Evolutionary conservation across 2,329 filamentous ascomycete genomes (phyloP), one percentile per base, ranked within the genome.

Genomic region (Fusarium sublunatum): DNA sequence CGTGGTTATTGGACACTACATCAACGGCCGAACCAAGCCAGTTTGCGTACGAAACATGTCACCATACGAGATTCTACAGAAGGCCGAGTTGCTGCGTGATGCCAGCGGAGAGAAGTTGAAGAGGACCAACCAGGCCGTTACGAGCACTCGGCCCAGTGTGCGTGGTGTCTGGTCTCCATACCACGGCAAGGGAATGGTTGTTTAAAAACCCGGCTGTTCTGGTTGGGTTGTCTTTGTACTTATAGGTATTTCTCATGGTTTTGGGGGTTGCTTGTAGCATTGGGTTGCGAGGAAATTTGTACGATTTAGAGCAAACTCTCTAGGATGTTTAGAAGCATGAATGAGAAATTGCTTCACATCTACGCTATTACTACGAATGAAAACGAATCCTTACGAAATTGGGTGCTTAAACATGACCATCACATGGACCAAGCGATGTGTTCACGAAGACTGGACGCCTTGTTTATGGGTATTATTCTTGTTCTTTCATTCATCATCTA

Each of bases 11-110:
- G 95, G 92, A 55, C 86, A 92, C 77, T 99, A 96, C 79, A 92
- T 98, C 82, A 98, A 97, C 76, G 93, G 94, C 62, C 85, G 88
- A 26, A 84, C 90, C 62, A 95, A 95, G 77, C 86, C 92, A 9
- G 87, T 98, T 48, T 97, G 93, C 76, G 93, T 98, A 54, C 87
- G 90, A 69, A 98, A 97, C 72, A 77, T 97, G 74, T 88, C 93
- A 69, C 86, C 88, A 28, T 86, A 89, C 58, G 89, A 96, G 75
- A 89, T 99, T 34, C 75, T 93, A 52, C 83, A 92, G 73, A 97
- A 97, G 82, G 88, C 85, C 1, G 84, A 91, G 74, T 76, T 92
- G 59, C 75, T 95, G 70, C 83, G 90, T 58, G 87, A 92, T 74
- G 86, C 89, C 22, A 93, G 84, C 68, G 91, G 91, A 57, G 89